Base-by-base conservation (phyloP, 768 basidiomycete species). In the Agrocybe chaxingu region DNA sequence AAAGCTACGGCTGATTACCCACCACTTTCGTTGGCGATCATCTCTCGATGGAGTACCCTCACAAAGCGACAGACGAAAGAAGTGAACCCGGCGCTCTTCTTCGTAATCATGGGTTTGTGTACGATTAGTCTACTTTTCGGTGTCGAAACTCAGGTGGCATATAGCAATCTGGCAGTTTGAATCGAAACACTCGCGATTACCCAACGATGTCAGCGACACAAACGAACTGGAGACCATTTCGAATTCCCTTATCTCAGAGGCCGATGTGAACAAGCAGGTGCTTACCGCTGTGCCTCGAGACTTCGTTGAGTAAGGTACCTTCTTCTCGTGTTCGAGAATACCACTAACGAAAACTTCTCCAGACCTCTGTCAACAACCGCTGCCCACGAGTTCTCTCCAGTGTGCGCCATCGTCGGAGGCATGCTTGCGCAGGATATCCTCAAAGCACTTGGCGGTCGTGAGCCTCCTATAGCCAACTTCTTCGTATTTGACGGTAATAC, bases 371-470 rank as follows among this genome's bases (percentile, higher is more conserved):
- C 85, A 4, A 76, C 72, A 10, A 84, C 87, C n/a, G 86, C 91
- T 6, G 68, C 71, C 13, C 84, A 88, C 64, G 93, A 96, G 64
- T 92, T 98, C 70, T 87, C 93, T 0, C 93, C 97, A 0, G 85
- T 93, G 1, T 92, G 93, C 64, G 97, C 97, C 1, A 89, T 99
- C 33, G 77, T 99, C 35, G 97, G 97, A 24, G 97, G 97, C 18
- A 81, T 98, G 70, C 72, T 98, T 10, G 95, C 86, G 1, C 97
- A 98, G 66, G 97, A 99, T 64, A 87, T 98, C 45, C 74, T 99
- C 36, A 94, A 97, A 65, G 84, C 92, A 0, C 76, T 98, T 35
- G 89, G 87, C 48, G 91, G 87, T 49, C 86, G 92, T 45, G 97
- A 98, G 60, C 82, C 89, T 24, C 96, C 96, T 3, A 87, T 97